Percentiles rank a stretch among this genome's conserved stretches.
Evolutionary conservation across 2,329 filamentous ascomycete genomes (phyloP).

Genomic region (Talaromyces sp.): DNA sequence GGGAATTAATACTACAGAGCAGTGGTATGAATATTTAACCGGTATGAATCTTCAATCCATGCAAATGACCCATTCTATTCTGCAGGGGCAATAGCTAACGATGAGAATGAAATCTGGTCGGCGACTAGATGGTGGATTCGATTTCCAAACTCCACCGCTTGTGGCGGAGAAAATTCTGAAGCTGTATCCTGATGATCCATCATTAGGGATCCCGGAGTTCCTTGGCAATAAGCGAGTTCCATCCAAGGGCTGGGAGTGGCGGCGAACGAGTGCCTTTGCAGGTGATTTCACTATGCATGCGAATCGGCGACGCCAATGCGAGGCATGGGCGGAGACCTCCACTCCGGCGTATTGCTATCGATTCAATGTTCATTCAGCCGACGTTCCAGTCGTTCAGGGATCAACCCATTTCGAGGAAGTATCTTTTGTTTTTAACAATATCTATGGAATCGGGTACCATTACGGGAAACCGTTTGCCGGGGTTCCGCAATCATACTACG

Average conservation of each 20-base stretch:
- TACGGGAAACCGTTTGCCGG: slow-evolving; percentile 40
- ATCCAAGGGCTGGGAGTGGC: slow-evolving; percentile 52
- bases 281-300: slow-evolving; percentile 62
- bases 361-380: slow-evolving; percentile 59
- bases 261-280: slow-evolving; percentile 57
- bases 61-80: neutral
- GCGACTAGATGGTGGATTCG: slow-evolving; percentile 26
- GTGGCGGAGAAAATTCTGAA: slow-evolving; percentile 47
- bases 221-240: slow-evolving; percentile 38
- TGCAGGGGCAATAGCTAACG: slow-evolving; percentile 12
- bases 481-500: slow-evolving; percentile 45
- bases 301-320: slow-evolving; percentile 56
- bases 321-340: slow-evolving; percentile 53
- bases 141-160: slow-evolving; percentile 25
- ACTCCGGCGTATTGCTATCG: slow-evolving; percentile 63
- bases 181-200: slow-evolving; percentile 58
- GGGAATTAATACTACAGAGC: slow-evolving; percentile 58
- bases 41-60: slow-evolving; percentile 11
- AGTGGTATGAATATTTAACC: slow-evolving; percentile 52
- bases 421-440: slow-evolving; percentile 59
- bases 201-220: slow-evolving; percentile 52
- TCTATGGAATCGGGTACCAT: slow-evolving; percentile 51
- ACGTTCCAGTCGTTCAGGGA: slow-evolving; percentile 46
- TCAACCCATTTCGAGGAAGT: slow-evolving; percentile 61
- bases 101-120: neutral